Evolutionary conservation across 345 rosid species (phyloP).

Genomic region (Capsella bursapastoris): DNA sequence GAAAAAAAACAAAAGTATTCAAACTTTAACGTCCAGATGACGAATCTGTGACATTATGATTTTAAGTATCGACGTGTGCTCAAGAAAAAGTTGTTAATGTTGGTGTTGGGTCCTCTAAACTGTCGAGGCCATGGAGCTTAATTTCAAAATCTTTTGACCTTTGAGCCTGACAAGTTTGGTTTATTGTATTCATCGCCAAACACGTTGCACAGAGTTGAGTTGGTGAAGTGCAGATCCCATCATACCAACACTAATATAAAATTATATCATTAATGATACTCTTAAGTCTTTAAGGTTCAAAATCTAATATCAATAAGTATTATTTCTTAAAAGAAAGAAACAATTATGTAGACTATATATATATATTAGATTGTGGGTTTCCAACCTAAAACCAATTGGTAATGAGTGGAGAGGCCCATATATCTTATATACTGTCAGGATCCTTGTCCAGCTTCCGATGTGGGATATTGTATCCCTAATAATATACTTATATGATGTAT

Average conservation of each 20-base stretch:
- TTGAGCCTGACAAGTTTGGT: constrained; percentile 26
- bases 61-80: constrained; percentile 14
- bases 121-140: constrained; percentile 15
- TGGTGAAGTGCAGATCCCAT: constrained; percentile 28
- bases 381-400: too few relatives aligned
- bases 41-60: constrained; percentile 28
- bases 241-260: constrained; percentile 23
- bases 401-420: too few relatives aligned
- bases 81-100: constrained; percentile 20
- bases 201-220: constrained; percentile 18
- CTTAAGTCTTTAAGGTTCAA: neutral
- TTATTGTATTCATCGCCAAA: constrained; percentile 17
- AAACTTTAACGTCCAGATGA: constrained; percentile 14
- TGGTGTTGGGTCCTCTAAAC: constrained; percentile 29
- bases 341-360: neutral
- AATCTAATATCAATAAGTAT: neutral
- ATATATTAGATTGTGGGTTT: too few relatives aligned
- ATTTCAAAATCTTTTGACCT: constrained; percentile 37
- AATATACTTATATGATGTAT: too few relatives aligned
- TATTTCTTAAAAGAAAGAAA: neutral
- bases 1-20: neutral
- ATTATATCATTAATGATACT: neutral
- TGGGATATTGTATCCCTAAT: too few relatives aligned
- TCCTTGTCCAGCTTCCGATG: too few relatives aligned
- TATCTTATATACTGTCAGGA: too few relatives aligned